phyloP scores from a whole-genome alignment of 2,329 filamentous ascomycete species.

The Fusarium drepaniforme region DNA sequence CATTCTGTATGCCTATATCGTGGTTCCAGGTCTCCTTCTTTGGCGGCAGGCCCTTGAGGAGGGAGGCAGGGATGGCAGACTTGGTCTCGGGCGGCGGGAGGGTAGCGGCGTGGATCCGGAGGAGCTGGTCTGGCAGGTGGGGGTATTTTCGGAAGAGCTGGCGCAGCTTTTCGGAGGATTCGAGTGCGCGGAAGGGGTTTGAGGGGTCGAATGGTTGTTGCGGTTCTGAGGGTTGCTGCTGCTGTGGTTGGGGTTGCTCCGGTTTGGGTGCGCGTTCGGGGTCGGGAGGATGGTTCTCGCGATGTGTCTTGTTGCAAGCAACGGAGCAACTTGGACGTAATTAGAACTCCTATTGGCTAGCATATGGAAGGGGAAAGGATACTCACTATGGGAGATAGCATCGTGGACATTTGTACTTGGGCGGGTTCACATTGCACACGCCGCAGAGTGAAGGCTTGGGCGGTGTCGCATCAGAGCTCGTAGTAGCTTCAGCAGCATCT shows the following conservation, averaged over 20 bases:
- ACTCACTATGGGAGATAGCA: slow-evolving; percentile 71
- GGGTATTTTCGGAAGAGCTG: slow-evolving; percentile 67
- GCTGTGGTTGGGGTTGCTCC: slow-evolving; percentile 10
- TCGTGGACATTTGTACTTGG: slow-evolving; percentile 73
- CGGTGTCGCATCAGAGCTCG: slow-evolving; percentile 6
- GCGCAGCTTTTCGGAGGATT: slow-evolving; percentile 62
- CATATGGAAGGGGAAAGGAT: not conserved
- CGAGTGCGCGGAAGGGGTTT: slow-evolving; percentile 65
- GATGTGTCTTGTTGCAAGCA: slow-evolving; percentile 66
- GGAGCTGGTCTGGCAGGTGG: slow-evolving; percentile 59
- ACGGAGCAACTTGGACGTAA: slow-evolving; percentile 66
- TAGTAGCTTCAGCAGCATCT: not conserved
- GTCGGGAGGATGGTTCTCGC: slow-evolving; percentile 61
- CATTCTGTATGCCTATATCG: slow-evolving; percentile 69
- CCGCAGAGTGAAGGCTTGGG: slow-evolving; percentile 55
- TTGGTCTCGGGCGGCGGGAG: slow-evolving; percentile 56
- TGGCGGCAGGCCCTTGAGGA: slow-evolving; percentile 48
- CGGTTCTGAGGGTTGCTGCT: not conserved
- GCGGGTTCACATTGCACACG: slow-evolving; percentile 63
- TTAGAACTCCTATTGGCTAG: not conserved
- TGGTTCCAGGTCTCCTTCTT: slow-evolving; percentile 65
- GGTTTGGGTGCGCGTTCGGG: slow-evolving; percentile 46
- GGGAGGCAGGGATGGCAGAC: slow-evolving; percentile 47
- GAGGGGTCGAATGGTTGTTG: slow-evolving; percentile 33
- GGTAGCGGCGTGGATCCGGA: slow-evolving; percentile 62